Evolutionary conservation across 352 stramenopile genomes (phyloP), one percentile per base, ranked within the genome.

Genomic region (Phytophthora crassamura): DNA sequence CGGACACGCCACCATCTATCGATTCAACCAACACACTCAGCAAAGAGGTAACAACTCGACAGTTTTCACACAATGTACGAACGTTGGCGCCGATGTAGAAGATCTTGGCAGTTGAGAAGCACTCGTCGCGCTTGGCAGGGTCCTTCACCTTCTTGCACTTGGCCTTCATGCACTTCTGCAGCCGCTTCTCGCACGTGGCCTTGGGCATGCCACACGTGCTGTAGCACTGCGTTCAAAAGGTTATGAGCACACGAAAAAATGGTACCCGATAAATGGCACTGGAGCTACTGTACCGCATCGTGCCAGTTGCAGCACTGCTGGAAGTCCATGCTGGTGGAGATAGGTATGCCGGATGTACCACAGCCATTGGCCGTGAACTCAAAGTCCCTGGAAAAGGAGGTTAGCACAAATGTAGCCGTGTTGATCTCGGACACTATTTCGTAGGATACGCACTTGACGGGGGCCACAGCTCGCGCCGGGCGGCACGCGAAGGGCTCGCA

Each of bases 221-320:
- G 69, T 94, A 94, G 65, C 86, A 94, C 83, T 93, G 39, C 28
- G 68, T 9, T 32, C 5, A 67, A 46, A 4, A 16, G 5, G 22
- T 25, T 25, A 25, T 25, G 22, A 25, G 22, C 22, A 3, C 33
- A 59, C 14, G 1, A 55, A 30, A n/a, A 45, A 16, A 1, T 51
- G 2, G 15, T 34, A 32, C 14, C 12, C 6, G 7, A 7, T 18
- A 35, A 34, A 45, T 5, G 34, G 20, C 11, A 14, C 32, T 30
- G 25, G 47, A 39, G 33, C 22, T 25, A 25, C 41, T 77, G 30
- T 75, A 93, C 85, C 43, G 76, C 83, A 59, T 94, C 83, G 64
- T 94, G 86, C 81, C 81, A 90, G 50, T 94, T 88, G 66, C 86
- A 94, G 74, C 86, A 94, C 22, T 89, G 74, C 25, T 79, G 60